phyloP scores from a whole-genome alignment of 176 grass and related monocot genomes.

The Leersia perrieri region DNA sequence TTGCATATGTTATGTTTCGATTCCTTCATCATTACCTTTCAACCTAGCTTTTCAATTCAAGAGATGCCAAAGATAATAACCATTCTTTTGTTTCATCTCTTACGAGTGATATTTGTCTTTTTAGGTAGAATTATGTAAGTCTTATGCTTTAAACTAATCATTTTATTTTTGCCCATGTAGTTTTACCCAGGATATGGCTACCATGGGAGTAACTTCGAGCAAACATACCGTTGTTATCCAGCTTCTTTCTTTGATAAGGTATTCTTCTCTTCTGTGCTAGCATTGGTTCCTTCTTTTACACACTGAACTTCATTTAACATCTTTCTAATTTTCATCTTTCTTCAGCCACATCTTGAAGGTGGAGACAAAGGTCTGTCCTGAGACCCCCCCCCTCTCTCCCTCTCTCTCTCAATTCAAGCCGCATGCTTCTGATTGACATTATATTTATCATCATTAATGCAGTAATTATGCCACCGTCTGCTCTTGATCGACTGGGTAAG shows the following conservation, averaged over 20 bases:
- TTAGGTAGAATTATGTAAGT: background rate
- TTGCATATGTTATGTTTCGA: background rate
- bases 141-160: constrained; percentile 13
- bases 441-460: constrained; percentile 26
- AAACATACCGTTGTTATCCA: constrained; percentile 69
- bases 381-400: background rate
- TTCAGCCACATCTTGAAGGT: constrained; percentile 79
- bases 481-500: constrained; percentile 87
- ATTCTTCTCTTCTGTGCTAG: background rate
- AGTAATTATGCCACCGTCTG: constrained; percentile 93
- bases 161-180: constrained; percentile 18
- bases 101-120: background rate
- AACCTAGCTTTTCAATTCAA: background rate
- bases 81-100: background rate
- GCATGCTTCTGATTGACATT: constrained; percentile 17
- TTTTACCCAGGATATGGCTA: constrained; percentile 58
- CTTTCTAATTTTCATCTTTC: constrained; percentile 20
- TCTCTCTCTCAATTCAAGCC: constrained; percentile 1
- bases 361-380: constrained; percentile 69
- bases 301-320: constrained; percentile 30
- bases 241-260: constrained; percentile 95
- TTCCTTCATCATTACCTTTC: background rate
- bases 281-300: background rate
- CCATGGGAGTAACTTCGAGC: constrained; percentile 66
- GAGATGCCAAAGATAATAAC: background rate